Conservation (phyloP, 1,284 basidiomycete species). For the Naganishia albida region DNA sequence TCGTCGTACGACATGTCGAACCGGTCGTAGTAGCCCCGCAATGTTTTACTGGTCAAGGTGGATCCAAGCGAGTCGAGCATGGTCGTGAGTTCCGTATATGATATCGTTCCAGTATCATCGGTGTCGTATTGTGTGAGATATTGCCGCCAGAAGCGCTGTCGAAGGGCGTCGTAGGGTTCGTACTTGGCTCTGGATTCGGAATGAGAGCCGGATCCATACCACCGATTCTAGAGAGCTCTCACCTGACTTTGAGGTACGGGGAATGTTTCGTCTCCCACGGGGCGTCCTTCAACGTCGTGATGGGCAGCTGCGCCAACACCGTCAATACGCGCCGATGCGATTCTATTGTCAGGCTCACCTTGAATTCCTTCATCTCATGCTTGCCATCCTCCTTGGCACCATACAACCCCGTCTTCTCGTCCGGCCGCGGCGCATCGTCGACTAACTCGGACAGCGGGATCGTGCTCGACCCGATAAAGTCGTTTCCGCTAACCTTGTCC, state of each 20-base stretch:
- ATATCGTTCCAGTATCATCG: conserved; percentile 77
- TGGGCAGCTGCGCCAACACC: conserved; percentile 40
- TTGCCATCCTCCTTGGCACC: conserved; percentile 59
- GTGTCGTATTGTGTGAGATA: conserved; percentile 89
- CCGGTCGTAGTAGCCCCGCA: conserved; percentile 75
- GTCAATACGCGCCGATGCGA: neutral
- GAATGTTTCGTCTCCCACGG: conserved; percentile 52
- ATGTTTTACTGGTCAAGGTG: conserved; percentile 77
- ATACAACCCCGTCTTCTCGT: conserved; percentile 73
- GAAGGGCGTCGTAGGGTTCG: conserved; percentile 87
- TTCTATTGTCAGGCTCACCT: conserved; percentile 55
- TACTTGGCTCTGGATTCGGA: conserved; percentile 72
- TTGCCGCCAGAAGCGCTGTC: conserved; percentile 88
- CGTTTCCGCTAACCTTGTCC: conserved; percentile 85
- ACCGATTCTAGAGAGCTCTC: conserved; percentile 25
- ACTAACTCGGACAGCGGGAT: conserved; percentile 72
- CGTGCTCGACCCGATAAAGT: conserved; percentile 74
- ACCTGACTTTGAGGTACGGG: conserved; percentile 44
- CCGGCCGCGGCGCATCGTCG: conserved; percentile 69
- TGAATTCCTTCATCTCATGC: conserved; percentile 70
- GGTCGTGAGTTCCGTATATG: conserved; percentile 83
- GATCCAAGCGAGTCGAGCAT: conserved; percentile 97
- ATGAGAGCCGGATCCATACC: neutral
- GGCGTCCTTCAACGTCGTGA: conserved; percentile 49
- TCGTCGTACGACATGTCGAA: conserved; percentile 66